A percentile compares a stretch with the other conserved stretches of the same genome.
These are phyloP conservation scores for Botrytis squamosa DNA, from an alignment of 2,329 filamentous ascomycete species.

Conservation along the genomic window DNA sequence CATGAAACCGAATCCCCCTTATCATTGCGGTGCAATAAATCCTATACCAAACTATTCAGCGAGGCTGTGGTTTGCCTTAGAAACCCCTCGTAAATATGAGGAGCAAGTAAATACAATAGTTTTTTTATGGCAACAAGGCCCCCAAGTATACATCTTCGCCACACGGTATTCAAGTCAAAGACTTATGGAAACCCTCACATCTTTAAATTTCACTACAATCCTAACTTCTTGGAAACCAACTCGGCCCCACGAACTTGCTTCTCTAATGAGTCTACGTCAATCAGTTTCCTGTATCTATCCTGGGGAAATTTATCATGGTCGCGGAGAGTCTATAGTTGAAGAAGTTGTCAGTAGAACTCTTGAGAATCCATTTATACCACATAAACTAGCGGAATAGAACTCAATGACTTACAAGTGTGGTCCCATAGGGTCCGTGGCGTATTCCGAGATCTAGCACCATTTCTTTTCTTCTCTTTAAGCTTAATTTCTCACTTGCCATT, in stretches of 20 bases:
- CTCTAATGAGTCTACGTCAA: not conserved
- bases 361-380: rapidly evolving
- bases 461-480: not conserved
- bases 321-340: not conserved
- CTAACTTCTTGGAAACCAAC: no score
- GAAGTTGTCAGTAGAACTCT: no score
- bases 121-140: no score
- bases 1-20: not conserved
- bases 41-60: no score
- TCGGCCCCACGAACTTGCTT: not conserved
- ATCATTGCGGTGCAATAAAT: not conserved
- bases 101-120: not conserved
- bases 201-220: not conserved
- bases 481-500: not conserved
- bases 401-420: not conserved
- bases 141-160: no score
- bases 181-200: no score
- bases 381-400: no score
- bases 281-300: not conserved
- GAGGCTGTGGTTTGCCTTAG: no score
- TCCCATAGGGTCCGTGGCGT: not conserved
- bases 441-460: not conserved
- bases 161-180: no score
- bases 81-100: not conserved
- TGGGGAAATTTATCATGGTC: not conserved